Evolutionary conservation across 2,329 filamentous ascomycete genomes (phyloP).

Genomic region (Falciphora oryzae): DNA sequence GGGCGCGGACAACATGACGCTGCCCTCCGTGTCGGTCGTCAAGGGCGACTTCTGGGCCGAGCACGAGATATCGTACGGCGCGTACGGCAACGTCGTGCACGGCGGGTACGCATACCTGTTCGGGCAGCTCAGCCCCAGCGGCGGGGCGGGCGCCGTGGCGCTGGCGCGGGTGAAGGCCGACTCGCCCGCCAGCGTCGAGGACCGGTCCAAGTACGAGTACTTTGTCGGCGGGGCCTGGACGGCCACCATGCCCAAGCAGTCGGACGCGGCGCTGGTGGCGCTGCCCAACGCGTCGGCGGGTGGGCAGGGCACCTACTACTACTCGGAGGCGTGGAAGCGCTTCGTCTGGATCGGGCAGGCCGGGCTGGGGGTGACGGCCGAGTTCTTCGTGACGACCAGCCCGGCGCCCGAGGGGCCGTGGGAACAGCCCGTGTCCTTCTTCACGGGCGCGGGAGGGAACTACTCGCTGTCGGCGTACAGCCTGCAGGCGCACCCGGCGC

Average conservation of each 20-base stretch:
- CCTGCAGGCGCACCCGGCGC: slow-evolving; percentile 6
- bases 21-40: background rate
- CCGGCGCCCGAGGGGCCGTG: slow-evolving; percentile 8
- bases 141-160: background rate
- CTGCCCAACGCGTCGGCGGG: slow-evolving; percentile 8
- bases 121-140: background rate
- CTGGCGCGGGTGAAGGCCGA: slow-evolving; percentile 6
- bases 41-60: slow-evolving; percentile 2
- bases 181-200: slow-evolving; percentile 2
- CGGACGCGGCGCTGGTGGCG: background rate
- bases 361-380: background rate
- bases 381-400: slow-evolving; percentile 6
- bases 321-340: slow-evolving; percentile 1
- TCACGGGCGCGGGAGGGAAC: slow-evolving; percentile 1
- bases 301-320: slow-evolving; percentile 9
- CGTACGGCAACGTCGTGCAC: slow-evolving; percentile 7
- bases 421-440: slow-evolving; percentile 1
- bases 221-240: slow-evolving; percentile 3
- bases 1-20: background rate
- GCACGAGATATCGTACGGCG: slow-evolving; percentile 4
- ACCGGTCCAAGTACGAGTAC: slow-evolving; percentile 5
- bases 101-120: slow-evolving; percentile 4
- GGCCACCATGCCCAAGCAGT: background rate
- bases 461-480: slow-evolving; percentile 3
- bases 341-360: slow-evolving; percentile 9